Evolutionary conservation across 1,139 yeast species (phyloP), one percentile per base, ranked within the genome.

Genomic region (Saccharomyces hybrid): DNA sequence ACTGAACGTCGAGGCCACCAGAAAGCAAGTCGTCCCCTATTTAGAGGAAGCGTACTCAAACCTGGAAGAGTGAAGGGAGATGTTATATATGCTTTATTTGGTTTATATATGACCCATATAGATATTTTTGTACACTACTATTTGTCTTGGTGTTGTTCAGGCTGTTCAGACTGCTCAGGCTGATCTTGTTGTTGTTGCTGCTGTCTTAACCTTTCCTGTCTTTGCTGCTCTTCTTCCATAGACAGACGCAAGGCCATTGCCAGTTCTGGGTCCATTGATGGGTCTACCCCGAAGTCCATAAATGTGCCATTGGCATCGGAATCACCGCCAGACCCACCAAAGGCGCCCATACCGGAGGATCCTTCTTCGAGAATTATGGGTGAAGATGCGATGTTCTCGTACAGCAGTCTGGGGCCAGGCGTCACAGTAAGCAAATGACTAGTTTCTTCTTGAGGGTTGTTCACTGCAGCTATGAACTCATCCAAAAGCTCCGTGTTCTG

Each of bases 211-310:
- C 72, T 63, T 51, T 68, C 71, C 53, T 73, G 76, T 65, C 76
- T 72, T 41, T 72, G 73, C 53, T 73, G 75, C 56, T 73, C 77
- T 57, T 73, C 77, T 53, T 73, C 76, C 66, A 73, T 64, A 0
- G 77, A 73, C 52, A 73, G 54, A 62, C 76, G 73, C 52, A 93
- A 80, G 0, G 98, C 99, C 76, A 93, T 79, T 1, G 98, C 99
- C 67, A 93, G 81, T 71, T 95, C 99, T 27, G 99, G 99, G 65
- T 93, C 99, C 83, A 88, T 88, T 61, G 85, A 84, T 29, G 96
- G 95, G 71, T 93, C 98, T 44, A 85, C 80, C 51, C 88, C 84
- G 61, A 81, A 79, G 59, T 80, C 85, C 69, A 77, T 77, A 56
- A 75, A 74, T 52, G 74, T 78, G 51, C 76, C 81, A 46, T 76